Percentiles rank a stretch among this genome's conserved stretches.
phyloP scores from a whole-genome alignment of 106 monocot genomes.

The Gastrodia elata region DNA sequence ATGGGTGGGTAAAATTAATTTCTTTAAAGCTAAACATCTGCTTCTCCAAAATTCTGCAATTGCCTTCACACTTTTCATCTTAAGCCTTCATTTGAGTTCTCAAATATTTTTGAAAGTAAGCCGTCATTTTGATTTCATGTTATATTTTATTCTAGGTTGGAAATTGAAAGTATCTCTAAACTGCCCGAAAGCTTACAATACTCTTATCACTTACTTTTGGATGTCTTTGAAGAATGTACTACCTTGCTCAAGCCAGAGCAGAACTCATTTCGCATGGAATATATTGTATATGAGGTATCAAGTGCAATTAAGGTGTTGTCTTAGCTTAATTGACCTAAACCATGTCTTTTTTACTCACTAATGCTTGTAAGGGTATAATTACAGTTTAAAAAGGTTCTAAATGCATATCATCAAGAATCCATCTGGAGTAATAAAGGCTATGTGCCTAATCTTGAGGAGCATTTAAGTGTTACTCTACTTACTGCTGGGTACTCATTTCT shows the following conservation, averaged over 20 bases:
- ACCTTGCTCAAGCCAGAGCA: background rate
- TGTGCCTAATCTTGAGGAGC: conserved; percentile 1
- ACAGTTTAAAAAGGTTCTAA: background rate
- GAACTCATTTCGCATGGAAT: background rate
- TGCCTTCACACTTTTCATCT: too few species aligned
- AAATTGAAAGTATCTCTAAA: background rate
- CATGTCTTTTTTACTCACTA: too few species aligned
- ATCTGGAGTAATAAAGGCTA: background rate
- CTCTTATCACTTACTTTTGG: background rate
- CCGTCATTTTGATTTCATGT: background rate
- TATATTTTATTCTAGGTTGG: background rate
- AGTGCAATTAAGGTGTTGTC: too few species aligned
- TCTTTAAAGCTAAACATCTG: background rate
- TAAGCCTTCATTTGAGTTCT: too few species aligned
- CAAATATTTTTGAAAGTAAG: too few species aligned
- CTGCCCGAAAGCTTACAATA: background rate
- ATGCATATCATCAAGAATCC: background rate
- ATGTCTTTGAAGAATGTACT: background rate
- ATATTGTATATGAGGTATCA: background rate
- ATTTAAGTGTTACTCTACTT: background rate
- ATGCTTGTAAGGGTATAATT: too few species aligned
- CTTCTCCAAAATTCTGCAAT: background rate
- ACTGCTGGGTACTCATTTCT: conserved; percentile 6
- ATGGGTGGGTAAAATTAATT: background rate
- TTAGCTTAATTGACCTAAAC: too few species aligned